phyloP scores from a whole-genome alignment of 1,284 basidiomycete species.

The Ustilago xerochloae region DNA sequence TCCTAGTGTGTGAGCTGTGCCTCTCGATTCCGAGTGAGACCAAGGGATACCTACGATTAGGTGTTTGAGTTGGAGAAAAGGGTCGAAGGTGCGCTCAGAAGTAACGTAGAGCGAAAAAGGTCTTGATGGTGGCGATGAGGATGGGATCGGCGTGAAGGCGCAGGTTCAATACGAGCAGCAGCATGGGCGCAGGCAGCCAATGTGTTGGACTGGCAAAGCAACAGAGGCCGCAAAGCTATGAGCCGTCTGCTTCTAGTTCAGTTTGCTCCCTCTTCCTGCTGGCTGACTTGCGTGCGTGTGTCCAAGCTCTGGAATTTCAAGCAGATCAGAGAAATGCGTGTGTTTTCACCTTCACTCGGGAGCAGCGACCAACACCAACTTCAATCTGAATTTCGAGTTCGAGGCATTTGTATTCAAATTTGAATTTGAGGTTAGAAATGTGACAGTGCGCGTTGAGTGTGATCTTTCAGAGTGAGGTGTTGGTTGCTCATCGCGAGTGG shows the following conservation, averaged over 20 bases:
- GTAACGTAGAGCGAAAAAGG: constrained; percentile 61
- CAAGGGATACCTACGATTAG: constrained; percentile 24
- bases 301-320: background rate
- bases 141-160: constrained; percentile 13
- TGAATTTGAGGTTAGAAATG: background rate
- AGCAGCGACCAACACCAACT: constrained; percentile 24
- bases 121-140: constrained; percentile 42
- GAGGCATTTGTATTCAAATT: background rate
- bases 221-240: background rate
- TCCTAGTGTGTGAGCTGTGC: background rate
- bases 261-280: background rate
- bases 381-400: background rate
- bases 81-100: constrained; percentile 52
- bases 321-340: background rate
- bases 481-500: background rate
- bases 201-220: constrained; percentile 3
- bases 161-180: background rate
- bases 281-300: constrained; percentile 1
- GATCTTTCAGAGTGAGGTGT: constrained; percentile 23
- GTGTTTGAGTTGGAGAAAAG: background rate
- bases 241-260: background rate
- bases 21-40: background rate
- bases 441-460: constrained; percentile 11
- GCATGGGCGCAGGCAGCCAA: background rate
- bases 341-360: constrained; percentile 1